phyloP scores from a whole-genome alignment of 108 stramenopile species.

The Cylindrotheca closterium region DNA sequence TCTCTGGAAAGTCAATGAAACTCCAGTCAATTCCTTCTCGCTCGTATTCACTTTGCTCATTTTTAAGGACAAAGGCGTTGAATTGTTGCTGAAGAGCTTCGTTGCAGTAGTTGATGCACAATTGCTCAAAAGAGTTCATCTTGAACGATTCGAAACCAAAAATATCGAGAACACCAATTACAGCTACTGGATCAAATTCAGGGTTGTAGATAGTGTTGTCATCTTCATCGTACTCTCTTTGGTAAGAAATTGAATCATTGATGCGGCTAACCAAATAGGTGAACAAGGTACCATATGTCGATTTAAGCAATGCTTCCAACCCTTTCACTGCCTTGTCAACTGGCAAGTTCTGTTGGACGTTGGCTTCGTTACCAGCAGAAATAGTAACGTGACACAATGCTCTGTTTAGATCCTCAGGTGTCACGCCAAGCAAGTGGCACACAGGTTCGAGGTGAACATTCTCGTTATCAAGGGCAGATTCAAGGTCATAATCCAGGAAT shows the following conservation, averaged over 20 bases:
- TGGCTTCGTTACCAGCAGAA: conserved; percentile 62
- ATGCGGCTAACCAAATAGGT: conserved; percentile 76
- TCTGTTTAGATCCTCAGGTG: conserved; percentile 64
- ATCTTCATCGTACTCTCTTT: conserved; percentile 13
- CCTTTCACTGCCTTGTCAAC: conserved; percentile 85
- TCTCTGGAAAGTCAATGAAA: conserved; percentile 93
- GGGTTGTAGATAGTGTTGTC: conserved; percentile 12
- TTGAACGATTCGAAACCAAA: conserved; percentile 97
- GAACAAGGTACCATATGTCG: conserved; percentile 89
- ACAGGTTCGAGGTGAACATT: conserved; percentile 68
- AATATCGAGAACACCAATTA: conserved; percentile 95
- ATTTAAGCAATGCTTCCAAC: conserved; percentile 91
- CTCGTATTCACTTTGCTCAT: conserved; percentile 87
- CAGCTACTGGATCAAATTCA: conserved; percentile 33
- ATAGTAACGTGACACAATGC: conserved; percentile 77
- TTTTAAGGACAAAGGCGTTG: conserved; percentile 81
- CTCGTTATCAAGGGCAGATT: conserved; percentile 48
- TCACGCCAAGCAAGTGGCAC: conserved; percentile 72
- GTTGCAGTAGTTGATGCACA: conserved; percentile 97
- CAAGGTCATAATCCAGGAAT: conserved; percentile 52
- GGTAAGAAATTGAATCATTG: conserved; percentile 76
- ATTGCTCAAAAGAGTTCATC: conserved; percentile 89
- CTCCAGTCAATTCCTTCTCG: conserved; percentile 81
- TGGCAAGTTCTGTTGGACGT: conserved; percentile 53
- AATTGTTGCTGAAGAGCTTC: conserved; percentile 92